These are phyloP conservation scores for Vaccinium myrtillus DNA, from an alignment of 148 eudicot species.

Conservation along the genomic window DNA sequence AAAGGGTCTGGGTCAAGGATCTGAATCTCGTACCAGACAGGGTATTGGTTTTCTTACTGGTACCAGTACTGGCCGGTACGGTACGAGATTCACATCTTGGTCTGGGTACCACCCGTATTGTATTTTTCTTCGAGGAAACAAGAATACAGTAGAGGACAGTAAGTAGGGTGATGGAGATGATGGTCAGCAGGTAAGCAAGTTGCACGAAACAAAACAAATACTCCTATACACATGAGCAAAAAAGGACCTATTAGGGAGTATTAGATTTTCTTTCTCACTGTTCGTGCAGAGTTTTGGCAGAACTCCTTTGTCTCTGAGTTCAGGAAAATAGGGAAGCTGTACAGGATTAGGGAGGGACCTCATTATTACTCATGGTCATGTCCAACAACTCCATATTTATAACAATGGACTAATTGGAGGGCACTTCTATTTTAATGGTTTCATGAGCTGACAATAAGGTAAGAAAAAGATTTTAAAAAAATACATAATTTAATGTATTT, in stretches of 20 bases:
- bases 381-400: background rate
- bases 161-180: constrained; percentile 12
- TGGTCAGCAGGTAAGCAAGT: background rate
- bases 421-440: too few relatives aligned
- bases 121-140: too few relatives aligned
- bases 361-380: constrained; percentile 1
- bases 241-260: background rate
- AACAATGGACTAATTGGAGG: too few relatives aligned
- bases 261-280: constrained; percentile 15
- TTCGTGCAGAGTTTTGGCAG: constrained; percentile 18
- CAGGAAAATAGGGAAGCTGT: background rate
- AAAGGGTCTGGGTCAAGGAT: too few relatives aligned
- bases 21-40: too few relatives aligned
- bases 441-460: too few relatives aligned
- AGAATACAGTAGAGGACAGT: background rate
- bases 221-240: background rate
- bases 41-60: too few relatives aligned
- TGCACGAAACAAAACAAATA: background rate
- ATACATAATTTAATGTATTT: too few relatives aligned
- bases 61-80: too few relatives aligned
- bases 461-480: too few relatives aligned
- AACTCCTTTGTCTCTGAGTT: background rate
- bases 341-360: background rate
- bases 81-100: too few relatives aligned
- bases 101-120: too few relatives aligned